phyloP scores from a whole-genome alignment of 345 rosid species.

The Gossypium thurberi region DNA sequence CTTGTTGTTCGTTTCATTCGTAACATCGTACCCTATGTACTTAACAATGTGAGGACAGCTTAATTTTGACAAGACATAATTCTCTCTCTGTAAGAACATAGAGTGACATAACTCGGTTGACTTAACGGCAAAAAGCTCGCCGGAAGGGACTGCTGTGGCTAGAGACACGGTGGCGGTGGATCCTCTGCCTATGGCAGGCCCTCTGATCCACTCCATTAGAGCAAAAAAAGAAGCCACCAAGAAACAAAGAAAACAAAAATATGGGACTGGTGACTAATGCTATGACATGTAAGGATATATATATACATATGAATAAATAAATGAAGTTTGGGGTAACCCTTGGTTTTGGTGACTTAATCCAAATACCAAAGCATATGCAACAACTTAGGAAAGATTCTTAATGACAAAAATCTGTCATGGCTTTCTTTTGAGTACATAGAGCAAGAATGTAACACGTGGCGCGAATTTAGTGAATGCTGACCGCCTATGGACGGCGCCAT shows the following conservation, averaged over 20 bases:
- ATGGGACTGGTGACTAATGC: background rate
- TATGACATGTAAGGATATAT: constrained; percentile 8
- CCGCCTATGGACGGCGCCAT: constrained; percentile 31
- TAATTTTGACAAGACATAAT: constrained; percentile 41
- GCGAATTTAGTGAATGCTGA: constrained; percentile 9
- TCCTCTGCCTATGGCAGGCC: constrained; percentile 74
- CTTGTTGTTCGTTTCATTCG: constrained; percentile 20
- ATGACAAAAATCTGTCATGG: background rate
- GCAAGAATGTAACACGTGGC: constrained; percentile 32
- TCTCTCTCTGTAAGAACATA: constrained; percentile 45
- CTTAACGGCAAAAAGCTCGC: constrained; percentile 61
- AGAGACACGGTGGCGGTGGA: constrained; percentile 78
- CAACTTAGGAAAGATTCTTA: constrained; percentile 6
- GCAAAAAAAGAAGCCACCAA: constrained; percentile 16
- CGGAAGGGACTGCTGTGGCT: constrained; percentile 40
- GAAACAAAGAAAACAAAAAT: constrained; percentile 5
- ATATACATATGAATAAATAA: background rate
- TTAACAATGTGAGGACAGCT: constrained; percentile 54
- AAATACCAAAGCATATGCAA: constrained; percentile 20
- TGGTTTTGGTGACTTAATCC: constrained; percentile 23
- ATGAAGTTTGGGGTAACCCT: background rate
- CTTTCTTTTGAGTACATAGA: background rate
- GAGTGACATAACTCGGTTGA: constrained; percentile 52
- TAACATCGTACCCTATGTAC: constrained; percentile 48
- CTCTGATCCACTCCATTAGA: constrained; percentile 66